These are phyloP conservation scores for Galium porrigens DNA, from an alignment of 305 asterid species.

Conservation along the genomic window DNA sequence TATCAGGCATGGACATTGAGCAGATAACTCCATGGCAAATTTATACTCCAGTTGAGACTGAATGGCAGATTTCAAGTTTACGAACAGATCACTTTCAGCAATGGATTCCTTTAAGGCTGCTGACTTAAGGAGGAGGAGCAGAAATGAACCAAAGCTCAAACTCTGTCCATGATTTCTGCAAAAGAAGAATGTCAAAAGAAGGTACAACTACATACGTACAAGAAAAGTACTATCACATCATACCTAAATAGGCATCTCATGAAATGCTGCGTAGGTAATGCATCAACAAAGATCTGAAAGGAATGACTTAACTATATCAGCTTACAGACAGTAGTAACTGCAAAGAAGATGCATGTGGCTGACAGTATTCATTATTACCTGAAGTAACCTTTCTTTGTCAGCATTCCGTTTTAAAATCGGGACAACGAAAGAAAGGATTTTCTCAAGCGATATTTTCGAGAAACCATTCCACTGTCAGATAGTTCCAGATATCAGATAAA, in stretches of 20 bases:
- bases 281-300: slow-evolving; percentile 55
- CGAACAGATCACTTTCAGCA: slow-evolving; percentile 25
- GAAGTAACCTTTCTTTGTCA: slow-evolving; percentile 54
- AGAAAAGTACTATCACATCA: slow-evolving; percentile 4
- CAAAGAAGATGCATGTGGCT: slow-evolving; percentile 4
- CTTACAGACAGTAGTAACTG: background rate
- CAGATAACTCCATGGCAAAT: slow-evolving; percentile 48
- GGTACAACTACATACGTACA: slow-evolving; percentile 8
- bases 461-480: slow-evolving; percentile 61
- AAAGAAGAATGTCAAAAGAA: slow-evolving; percentile 24
- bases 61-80: slow-evolving; percentile 27
- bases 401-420: slow-evolving; percentile 43
- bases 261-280: slow-evolving; percentile 59
- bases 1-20: slow-evolving; percentile 58
- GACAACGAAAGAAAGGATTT: slow-evolving; percentile 60
- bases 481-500: slow-evolving; percentile 1
- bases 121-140: slow-evolving; percentile 56
- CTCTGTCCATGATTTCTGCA: slow-evolving; percentile 74
- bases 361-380: slow-evolving; percentile 32
- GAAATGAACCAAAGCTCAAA: slow-evolving; percentile 58
- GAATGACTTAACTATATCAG: slow-evolving; percentile 13
- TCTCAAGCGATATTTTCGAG: slow-evolving; percentile 65
- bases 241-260: slow-evolving; percentile 60
- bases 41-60: slow-evolving; percentile 60
- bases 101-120: slow-evolving; percentile 34